A percentile compares a stretch with the other conserved stretches of the same genome.
Conservation (phyloP, 345 rosid species). For the Moricandia moricandioides region DNA sequence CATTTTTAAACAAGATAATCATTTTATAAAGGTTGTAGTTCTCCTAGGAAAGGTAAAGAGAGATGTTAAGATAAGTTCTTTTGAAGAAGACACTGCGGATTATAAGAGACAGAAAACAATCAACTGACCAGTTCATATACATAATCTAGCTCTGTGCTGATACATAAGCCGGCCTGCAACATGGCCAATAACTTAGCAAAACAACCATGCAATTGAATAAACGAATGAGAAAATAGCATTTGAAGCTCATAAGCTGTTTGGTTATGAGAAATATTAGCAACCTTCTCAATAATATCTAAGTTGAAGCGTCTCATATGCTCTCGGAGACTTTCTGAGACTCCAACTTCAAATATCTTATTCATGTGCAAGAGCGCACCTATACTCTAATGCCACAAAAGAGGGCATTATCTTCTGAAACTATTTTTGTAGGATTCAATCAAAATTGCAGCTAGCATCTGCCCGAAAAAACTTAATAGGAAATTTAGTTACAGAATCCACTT, state of each 20-base stretch:
- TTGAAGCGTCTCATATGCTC: slow-evolving; percentile 63
- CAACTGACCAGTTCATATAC: slow-evolving; percentile 81
- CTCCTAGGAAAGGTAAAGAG: slow-evolving; percentile 5
- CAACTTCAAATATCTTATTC: slow-evolving; percentile 82
- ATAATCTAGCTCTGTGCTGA: slow-evolving; percentile 78
- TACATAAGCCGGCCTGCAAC: slow-evolving; percentile 68
- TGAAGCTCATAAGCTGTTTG: slow-evolving; percentile 20
- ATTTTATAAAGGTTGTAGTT: not conserved
- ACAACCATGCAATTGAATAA: not conserved
- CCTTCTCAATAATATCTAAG: slow-evolving; percentile 69
- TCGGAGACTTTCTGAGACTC: slow-evolving; percentile 63
- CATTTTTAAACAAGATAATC: not conserved
- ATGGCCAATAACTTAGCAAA: slow-evolving; percentile 19
- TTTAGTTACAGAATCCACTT: not conserved
- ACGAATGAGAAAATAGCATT: not conserved
- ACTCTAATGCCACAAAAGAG: slow-evolving; percentile 47
- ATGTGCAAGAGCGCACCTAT: slow-evolving; percentile 77
- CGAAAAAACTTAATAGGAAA: slow-evolving; percentile 4
- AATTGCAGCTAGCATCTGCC: not conserved
- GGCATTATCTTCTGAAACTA: slow-evolving; percentile 5
- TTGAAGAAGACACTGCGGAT: slow-evolving; percentile 1
- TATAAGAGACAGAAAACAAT: slow-evolving; percentile 1
- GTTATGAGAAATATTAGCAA: slow-evolving; percentile 33
- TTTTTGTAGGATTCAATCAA: not conserved
- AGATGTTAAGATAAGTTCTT: slow-evolving; percentile 3